Base-by-base conservation (phyloP, 2,329 filamentous ascomycete genomes). In the Bipolaris bicolor region DNA sequence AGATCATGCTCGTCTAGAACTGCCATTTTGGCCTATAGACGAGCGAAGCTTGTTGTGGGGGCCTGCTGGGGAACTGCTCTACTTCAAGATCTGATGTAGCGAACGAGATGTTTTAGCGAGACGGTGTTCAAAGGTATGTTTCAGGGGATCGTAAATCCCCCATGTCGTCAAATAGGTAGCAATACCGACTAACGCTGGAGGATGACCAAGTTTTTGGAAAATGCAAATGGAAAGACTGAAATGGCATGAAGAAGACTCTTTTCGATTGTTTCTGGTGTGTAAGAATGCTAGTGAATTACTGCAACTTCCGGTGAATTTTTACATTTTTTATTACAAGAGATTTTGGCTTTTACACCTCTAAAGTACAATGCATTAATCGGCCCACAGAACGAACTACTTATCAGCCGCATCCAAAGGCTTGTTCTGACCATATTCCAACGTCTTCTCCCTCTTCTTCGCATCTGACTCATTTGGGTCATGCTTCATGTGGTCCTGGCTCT, bases 401-500 rank as follows among this genome's bases (percentile, higher is more conserved):
- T 61, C 54, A 13, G 62, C 63, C 2, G 62, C 24, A 37, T 63
- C 63, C 24, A 64, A 37, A 24, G 59, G 57, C 54, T 61, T 63
- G 1, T 63, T 63, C 60, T 65, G 55, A 1, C 62, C 57, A 52
- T 61, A 59, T 7, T 48, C 48, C 13, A 64, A 22, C 22, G 53
- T 60, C 51, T 65, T 58, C 26, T 63, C 46, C 41, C 55, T 64
- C 54, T 66, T 66, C 55, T 63, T 52, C 7, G 48, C 47, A 47
- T 56, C 60, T n/a, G 62, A 39, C 50, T 66, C 58, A n/a, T 57
- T 63, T 1, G 62, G 63, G 40, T 64, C 55, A 50, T 62, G 48
- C 49, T 63, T 64, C 55, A 66, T 59, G 10, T 59, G n/a, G n/a
- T 55, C 63, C 46, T 66, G 60, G 43, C 62, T 66, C 49, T 64